Evolutionary conservation across 192 early-diverging fungal species (phyloP), one percentile per base, ranked within the genome.

Genomic region (Piromyces finnis): DNA sequence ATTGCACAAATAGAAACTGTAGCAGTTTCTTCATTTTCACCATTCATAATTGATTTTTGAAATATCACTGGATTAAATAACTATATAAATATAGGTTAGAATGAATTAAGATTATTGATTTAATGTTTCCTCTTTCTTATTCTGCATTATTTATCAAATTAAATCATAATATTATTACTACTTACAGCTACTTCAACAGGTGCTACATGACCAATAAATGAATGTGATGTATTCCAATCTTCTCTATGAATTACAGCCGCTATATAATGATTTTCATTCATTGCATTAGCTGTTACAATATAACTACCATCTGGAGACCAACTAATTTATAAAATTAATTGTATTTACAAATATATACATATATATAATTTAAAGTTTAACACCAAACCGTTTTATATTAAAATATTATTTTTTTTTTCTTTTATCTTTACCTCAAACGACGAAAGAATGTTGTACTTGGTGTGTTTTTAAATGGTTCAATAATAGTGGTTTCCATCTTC

Each of bases 221-320:
- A 94, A 14, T 94, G 84, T 77, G 95, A 93, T 7, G 92, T 83
- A 9, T 82, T 84, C 95, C 95, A 99, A 17, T 89, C 87, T 28
- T 92, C 90, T 77, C 97, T 82, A 27, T 87, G 84, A 28, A 99
- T 88, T 15, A 98, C 86, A 2, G 96, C 92, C 0, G 95, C 94
- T 18, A 95, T 89, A 32, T 92, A 93, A 77, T 92, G 87, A 32
- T 85, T 84, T 29, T 91, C 92, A 78, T 93, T 95, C 81, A 93
- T 94, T 1, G 95, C 96, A 84, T 96, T 97, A 28, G 94, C 95
- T 22, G 93, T 88, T 2, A 92, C 94, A n/a, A 99, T 87, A 82
- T 90, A 93, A n/a, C 88, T 89, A n/a, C 97, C 97, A 80, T 97
- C 95, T 5, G 97, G 97, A n/a, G 94, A 92, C 96, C 96, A 99